Evolutionary conservation across 2,329 filamentous ascomycete genomes (phyloP).

Genomic region (Curvularia sp.): DNA sequence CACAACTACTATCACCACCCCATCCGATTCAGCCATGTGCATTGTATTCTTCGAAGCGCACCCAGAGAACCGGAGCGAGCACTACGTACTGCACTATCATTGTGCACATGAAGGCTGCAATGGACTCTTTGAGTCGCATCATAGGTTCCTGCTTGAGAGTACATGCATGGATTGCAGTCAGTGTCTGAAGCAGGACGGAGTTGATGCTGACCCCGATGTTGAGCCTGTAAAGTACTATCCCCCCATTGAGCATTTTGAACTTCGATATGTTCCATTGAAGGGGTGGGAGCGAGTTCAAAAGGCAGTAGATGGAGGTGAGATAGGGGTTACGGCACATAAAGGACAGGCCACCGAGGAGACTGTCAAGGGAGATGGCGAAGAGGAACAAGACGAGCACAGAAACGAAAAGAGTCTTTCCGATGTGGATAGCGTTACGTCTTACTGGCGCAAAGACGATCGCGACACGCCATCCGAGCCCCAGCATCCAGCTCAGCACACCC

Average conservation of each 20-base stretch:
- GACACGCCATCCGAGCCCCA: neutral
- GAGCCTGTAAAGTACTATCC: neutral
- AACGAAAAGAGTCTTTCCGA: conserved; percentile 10
- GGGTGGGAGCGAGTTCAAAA: neutral
- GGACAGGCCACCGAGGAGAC: neutral
- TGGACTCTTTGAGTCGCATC: conserved; percentile 1
- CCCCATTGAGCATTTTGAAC: neutral
- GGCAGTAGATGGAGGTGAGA: neutral
- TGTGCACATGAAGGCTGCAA: conserved; percentile 15
- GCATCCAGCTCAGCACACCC: neutral
- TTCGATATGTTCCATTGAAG: neutral
- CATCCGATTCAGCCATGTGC: conserved; percentile 14
- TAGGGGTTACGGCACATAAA: neutral
- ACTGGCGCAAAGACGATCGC: conserved; percentile 5
- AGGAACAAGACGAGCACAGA: neutral
- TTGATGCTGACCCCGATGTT: conserved; percentile 2
- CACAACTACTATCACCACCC: neutral
- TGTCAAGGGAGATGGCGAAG: neutral
- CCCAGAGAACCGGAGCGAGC: neutral
- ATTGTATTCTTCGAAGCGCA: conserved; percentile 15
- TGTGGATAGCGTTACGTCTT: conserved; percentile 3
- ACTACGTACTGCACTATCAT: neutral
- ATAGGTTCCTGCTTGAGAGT: conserved; percentile 11
- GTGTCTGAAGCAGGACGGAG: neutral
- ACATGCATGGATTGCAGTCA: neutral